A percentile compares a stretch with the other conserved stretches of the same genome.
Conservation (phyloP, 495 filamentous ascomycete species). For the Penicillium antarcticum region DNA sequence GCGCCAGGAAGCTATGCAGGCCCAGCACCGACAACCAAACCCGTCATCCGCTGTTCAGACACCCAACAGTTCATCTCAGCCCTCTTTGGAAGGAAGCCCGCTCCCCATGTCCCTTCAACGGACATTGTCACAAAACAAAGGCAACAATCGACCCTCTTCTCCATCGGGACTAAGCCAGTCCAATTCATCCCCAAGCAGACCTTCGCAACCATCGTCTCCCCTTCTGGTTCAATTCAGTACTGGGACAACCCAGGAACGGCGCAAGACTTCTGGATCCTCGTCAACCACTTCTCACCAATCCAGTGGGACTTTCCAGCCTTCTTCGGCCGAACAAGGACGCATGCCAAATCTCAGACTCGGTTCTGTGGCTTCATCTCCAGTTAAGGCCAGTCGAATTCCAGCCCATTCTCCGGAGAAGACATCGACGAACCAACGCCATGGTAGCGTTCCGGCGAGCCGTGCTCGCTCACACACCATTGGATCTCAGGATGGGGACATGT, state of each 20-base stretch:
- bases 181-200: constrained; percentile 81
- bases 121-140: constrained; percentile 73
- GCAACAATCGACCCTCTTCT: constrained; percentile 75
- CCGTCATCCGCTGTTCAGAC: constrained; percentile 29
- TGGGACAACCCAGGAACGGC: constrained; percentile 63
- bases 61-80: constrained; percentile 45
- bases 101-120: constrained; percentile 78
- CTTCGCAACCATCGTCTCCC: constrained; percentile 92
- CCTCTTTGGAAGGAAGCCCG: constrained; percentile 81
- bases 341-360: constrained; percentile 53
- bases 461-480: constrained; percentile 90
- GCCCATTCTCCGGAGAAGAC: constrained; percentile 53
- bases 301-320: constrained; percentile 67
- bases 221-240: constrained; percentile 89
- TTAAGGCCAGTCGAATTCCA: constrained; percentile 64
- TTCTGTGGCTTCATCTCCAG: constrained; percentile 69
- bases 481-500: constrained; percentile 79
- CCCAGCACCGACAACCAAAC: constrained; percentile 45
- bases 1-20: constrained; percentile 78
- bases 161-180: constrained; percentile 75
- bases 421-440: constrained; percentile 39
- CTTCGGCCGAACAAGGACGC: constrained; percentile 55
- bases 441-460: constrained; percentile 52
- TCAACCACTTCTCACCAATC: constrained; percentile 81
- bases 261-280: constrained; percentile 83